Evolutionary conservation across 2,329 filamentous ascomycete species (phyloP), one percentile per base, ranked within the genome.

Genomic region (Didymella arachidicola): DNA sequence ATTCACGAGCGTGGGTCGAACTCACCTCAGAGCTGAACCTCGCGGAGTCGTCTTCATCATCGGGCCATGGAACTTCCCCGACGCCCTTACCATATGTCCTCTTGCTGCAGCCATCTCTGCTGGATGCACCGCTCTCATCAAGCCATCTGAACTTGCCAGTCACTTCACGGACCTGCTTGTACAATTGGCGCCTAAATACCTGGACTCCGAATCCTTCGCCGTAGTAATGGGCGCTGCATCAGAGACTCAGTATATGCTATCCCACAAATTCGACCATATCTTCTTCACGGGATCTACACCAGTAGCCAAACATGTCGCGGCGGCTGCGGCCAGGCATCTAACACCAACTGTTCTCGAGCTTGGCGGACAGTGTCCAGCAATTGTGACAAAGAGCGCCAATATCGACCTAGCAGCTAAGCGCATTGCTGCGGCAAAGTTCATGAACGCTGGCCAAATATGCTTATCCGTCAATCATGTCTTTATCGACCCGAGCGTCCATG

Each of bases 71-170:
- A 51, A 51, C 14, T 51, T 51, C 14, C 48, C 38, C 12, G 36
- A 51, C 12, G 22, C 38, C 27, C 38, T 42, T 2, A 51, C 38
- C 18, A 42, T 51, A 11, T 14, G 4, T 4, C 38, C 48, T 29
- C 27, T 51, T 22, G 48, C 48, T 25, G 48, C 48, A 19, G 48
- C 48, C n/a, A 51, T 51, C 27, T 51, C 48, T 51, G 48, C 48
- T 25, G 48, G 48, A 11, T 51, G 48, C 48, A 51, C 48, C 19
- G 36, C 48, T 6, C 48, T 51, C 38, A 42, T 51, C 18, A 51
- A 51, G 18, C 48, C 48, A 10, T 51, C 48, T 32, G 38, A 51
- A 12, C 38, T 51, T 22, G 38, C 48, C 19, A 14, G 36, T 18
- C 42, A 51, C 27, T 42, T 51, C 18, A 32, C 26, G 8, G 25